Base-by-base conservation (phyloP, 2,329 filamentous ascomycete species). In the Trichoderma sp. region DNA sequence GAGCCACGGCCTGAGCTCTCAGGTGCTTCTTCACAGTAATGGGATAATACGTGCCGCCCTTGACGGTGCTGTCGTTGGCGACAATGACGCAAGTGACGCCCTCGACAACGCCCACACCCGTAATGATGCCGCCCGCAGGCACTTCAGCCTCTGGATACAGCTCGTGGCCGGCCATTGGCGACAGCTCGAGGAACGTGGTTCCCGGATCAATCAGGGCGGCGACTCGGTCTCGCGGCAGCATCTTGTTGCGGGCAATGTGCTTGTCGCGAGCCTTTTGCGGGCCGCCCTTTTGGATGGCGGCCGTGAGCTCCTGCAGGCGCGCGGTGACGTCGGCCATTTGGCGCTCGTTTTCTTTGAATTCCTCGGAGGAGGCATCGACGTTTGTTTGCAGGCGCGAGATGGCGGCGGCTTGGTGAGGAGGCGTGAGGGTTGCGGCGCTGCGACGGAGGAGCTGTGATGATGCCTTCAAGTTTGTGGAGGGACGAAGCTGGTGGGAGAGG, bases 21-120 rank as follows among this genome's bases (percentile, higher is more conserved):
- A 98, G 85, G 81, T 98, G 96, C 86, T 99, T 99, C 85, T 98
- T 98, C 72, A 98, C 93, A 0, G 95, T 99, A 76, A 98, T 94
- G 1, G 95, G 95, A 79, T 95, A 98, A 83, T 99, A 99, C 2
- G 95, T 97, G 28, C 95, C 95, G 67, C 95, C 95, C 84, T 98
- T 99, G 78, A 98, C 95, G 20, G 95, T 98, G 84, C 93, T 97
- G 80, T 98, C 95, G 80, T 98, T 98, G 71, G 94, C 95, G 64
- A 98, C 93, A 76, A 98, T 93, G 84, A 98, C 92, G 81, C 95
- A 98, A 53, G 91, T 92, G 30, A 97, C 94, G 15, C 95, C 95
- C 79, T 96, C 92, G 30, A 99, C 93, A 2, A 92, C 92, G 3
- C 95, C 95, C 67, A 98, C 90, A 1, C 95, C 96, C 0, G 96